phyloP scores from a whole-genome alignment of 352 stramenopile genomes.

The Globisporangium emineosum region DNA sequence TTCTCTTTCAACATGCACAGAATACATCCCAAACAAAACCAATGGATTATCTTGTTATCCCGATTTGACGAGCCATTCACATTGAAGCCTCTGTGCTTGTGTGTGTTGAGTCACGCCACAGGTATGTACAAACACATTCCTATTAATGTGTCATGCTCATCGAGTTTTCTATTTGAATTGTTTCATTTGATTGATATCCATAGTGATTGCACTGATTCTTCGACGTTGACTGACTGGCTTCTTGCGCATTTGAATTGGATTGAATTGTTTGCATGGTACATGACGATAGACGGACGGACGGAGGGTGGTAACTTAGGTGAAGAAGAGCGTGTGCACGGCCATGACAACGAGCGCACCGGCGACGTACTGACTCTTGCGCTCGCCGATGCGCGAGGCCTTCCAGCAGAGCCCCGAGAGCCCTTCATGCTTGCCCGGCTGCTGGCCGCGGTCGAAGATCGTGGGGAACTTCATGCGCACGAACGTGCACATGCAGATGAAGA shows the following conservation, averaged over 20 bases:
- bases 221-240: neutral
- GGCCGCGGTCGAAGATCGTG: conserved; percentile 91
- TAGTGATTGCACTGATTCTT: too few relatives aligned
- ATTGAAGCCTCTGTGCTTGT: neutral
- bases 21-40: conserved; percentile 7
- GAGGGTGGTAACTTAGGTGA: conserved; percentile 36
- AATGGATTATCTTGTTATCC: neutral
- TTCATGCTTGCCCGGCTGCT: conserved; percentile 83
- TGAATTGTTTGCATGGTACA: conserved; percentile 8
- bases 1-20: conserved; percentile 8
- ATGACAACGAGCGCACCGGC: conserved; percentile 79
- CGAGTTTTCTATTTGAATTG: neutral
- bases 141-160: neutral
- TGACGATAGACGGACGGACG: neutral
- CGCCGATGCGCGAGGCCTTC: conserved; percentile 90
- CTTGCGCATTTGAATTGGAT: conserved; percentile 1
- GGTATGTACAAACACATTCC: neutral
- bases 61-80: neutral
- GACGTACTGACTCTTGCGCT: conserved; percentile 91
- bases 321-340: conserved; percentile 92
- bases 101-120: neutral
- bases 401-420: conserved; percentile 88
- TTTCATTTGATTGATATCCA: too few relatives aligned
- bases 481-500: conserved; percentile 97
- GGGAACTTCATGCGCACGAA: conserved; percentile 96